Evolutionary conservation across 768 basidiomycete species (phyloP).

Genomic region (Amanita rubescens): DNA sequence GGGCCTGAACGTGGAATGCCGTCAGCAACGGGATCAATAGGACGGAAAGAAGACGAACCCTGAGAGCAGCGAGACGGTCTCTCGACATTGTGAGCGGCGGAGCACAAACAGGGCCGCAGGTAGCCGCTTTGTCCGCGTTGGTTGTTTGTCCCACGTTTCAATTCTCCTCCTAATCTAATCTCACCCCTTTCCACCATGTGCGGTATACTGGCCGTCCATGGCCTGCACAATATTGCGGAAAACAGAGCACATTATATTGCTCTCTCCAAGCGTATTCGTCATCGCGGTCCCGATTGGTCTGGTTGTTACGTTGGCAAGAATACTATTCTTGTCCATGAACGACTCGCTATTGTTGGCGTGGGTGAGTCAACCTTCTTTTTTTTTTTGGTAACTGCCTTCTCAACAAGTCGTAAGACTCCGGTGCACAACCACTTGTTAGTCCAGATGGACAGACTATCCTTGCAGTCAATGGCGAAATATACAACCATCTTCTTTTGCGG

Average conservation of each 20-base stretch:
- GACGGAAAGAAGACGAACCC: slow-evolving; percentile 18
- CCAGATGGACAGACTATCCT: slow-evolving; percentile 79
- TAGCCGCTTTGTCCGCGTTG: too few relatives aligned
- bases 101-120: too few relatives aligned
- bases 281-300: slow-evolving; percentile 98
- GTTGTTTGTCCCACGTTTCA: not conserved
- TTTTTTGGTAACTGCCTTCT: not conserved
- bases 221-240: slow-evolving; percentile 59
- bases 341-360: slow-evolving; percentile 95
- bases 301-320: slow-evolving; percentile 86
- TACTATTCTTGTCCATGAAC: slow-evolving; percentile 85
- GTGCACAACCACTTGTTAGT: slow-evolving; percentile 90
- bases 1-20: slow-evolving; percentile 20
- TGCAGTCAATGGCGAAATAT: slow-evolving; percentile 98
- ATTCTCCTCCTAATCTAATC: slow-evolving; percentile 9
- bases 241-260: slow-evolving; percentile 75
- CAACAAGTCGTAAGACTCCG: slow-evolving; percentile 59
- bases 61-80: slow-evolving; percentile 32
- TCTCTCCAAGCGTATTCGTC: slow-evolving; percentile 82
- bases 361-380: slow-evolving; percentile 44
- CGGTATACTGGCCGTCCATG: slow-evolving; percentile 85
- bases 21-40: not conserved
- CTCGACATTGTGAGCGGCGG: slow-evolving; percentile 21
- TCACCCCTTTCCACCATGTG: slow-evolving; percentile 53
- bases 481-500: slow-evolving; percentile 87